These are phyloP conservation scores for Aristolochia californica DNA, from an alignment of 164 flowering plant species.

Conservation along the genomic window DNA sequence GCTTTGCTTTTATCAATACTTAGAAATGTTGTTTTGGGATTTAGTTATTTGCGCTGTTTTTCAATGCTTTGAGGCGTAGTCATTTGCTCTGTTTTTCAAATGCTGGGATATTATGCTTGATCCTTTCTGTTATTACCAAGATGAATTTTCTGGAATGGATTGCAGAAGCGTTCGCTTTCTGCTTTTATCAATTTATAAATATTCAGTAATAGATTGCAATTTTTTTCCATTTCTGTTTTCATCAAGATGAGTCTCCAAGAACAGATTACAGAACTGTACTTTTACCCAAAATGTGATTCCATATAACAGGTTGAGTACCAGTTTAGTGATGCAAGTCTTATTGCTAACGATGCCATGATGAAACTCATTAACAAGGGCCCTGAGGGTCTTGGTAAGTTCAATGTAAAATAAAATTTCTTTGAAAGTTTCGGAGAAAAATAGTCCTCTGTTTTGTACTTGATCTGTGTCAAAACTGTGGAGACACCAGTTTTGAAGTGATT, in stretches of 20 bases:
- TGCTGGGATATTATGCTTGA: no score
- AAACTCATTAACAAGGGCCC: constrained; percentile 75
- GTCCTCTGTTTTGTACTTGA: no score
- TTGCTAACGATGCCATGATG: constrained; percentile 63
- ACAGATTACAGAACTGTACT: not conserved
- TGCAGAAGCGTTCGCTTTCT: no score
- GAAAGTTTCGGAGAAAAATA: not conserved
- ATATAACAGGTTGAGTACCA: constrained; percentile 71
- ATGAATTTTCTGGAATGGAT: no score
- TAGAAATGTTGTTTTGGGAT: no score
- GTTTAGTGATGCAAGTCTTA: constrained; percentile 80
- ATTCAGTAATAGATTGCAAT: not conserved
- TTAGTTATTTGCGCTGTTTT: no score
- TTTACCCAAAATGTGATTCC: not conserved
- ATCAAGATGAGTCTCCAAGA: not conserved
- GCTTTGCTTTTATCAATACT: not conserved
- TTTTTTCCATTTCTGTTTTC: not conserved
- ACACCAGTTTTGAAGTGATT: no score
- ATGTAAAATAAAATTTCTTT: not conserved
- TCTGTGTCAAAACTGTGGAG: no score
- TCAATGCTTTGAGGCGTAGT: no score
- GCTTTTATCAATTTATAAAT: not conserved
- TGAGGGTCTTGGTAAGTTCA: constrained; percentile 78
- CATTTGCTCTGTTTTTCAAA: no score
- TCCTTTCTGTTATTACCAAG: no score